Base-by-base conservation (phyloP, 2,329 filamentous ascomycete species). In the Onygenales sp. region DNA sequence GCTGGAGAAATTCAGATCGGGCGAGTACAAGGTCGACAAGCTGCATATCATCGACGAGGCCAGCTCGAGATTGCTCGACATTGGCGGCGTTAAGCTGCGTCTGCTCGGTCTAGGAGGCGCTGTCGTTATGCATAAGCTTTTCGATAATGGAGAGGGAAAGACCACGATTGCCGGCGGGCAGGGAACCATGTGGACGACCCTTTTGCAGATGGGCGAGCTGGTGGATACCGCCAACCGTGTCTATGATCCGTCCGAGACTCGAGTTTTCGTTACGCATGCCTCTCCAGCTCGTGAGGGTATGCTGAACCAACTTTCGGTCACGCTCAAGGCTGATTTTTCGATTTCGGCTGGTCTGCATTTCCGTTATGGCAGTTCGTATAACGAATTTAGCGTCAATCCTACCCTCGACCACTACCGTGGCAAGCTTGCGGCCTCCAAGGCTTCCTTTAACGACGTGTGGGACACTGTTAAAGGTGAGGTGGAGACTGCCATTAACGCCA, bases 101-200 rank as follows among this genome's bases (percentile, higher is more conserved):
- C 80, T 98, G 49, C 82, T 98, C 33, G 93, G 93, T 58, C 79
- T 98, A 36, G 93, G 93, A 60, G 93, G 93, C 64, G 93, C 93
- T 6, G 92, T 98, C 5, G 93, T 98, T 56, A 98, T 98, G 90
- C 93, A 98, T 79, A 98, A 98, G 79, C 82, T 98, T 14, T 98
- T 98, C 66, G 93, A 98, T 71, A 98, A 98, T 62, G 93, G 93
- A 52, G 93, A 98, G 68, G 93, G 93, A 56, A 85, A 92, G 71
- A 98, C 93, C 50, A 98, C 94, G 2, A 98, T 98, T 71, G 93
- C 93, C 21, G 93, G 93, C 68, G 93, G 93, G 17, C 93, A 98
- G 71, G 93, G 93, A 57, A 98, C 93, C 45, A 98, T 98, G 93
- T 98, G 93, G 93, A 98, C 93, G 7, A 98, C 93, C 6, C 77